Base-by-base conservation (phyloP, 441 rosid genomes). In the Cnidoscolus chayamansa region DNA sequence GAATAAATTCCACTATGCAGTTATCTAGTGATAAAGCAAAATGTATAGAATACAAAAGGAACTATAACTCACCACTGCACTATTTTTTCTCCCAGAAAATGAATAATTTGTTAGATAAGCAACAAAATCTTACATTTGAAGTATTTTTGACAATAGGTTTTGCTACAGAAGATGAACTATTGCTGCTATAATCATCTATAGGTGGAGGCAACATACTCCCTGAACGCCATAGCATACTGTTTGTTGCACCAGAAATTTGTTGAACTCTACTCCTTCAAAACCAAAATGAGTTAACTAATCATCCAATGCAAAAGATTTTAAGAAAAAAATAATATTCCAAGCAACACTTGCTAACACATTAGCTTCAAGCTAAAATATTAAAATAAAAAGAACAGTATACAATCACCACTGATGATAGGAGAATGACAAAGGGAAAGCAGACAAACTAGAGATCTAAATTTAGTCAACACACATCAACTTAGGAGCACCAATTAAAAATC, bases 191-290 rank as follows among this genome's bases (percentile, higher is more conserved):
- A 75, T 85, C 89, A 83, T 87, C 91, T 35, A 81, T 10, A 2
- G 93, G 91, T 0, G 91, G 89, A 67, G 93, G 93, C 78, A 89
- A 74, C 72, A 77, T 76, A 77, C 74, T 83, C 68, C 93, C 93
- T 11, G 91, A 71, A 20, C 84, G 84, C 45, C 86, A 72, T 68
- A 79, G 82, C 76, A 77, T 50, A 77, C 76, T 81, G 63, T 68
- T 87, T 72, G 87, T 78, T 72, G 84, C 79, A 77, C 86, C 88
- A 25, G 89, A 84, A 69, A 89, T 81, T 77, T 87, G 90, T 74
- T 86, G 88, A 68, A 87, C 89, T 77, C 89, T 87, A 67, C 82
- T 86, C 88, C 84, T 82, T 74, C 45, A 75, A 71, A 71, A 70
- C 45, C 79, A 82, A 16, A 75, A 76, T 10, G n/a, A 65, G 66